Evolutionary conservation across 148 eudicot species (phyloP), one percentile per base, ranked within the genome.

Genomic region (Amaranthus hypochondriacus): DNA sequence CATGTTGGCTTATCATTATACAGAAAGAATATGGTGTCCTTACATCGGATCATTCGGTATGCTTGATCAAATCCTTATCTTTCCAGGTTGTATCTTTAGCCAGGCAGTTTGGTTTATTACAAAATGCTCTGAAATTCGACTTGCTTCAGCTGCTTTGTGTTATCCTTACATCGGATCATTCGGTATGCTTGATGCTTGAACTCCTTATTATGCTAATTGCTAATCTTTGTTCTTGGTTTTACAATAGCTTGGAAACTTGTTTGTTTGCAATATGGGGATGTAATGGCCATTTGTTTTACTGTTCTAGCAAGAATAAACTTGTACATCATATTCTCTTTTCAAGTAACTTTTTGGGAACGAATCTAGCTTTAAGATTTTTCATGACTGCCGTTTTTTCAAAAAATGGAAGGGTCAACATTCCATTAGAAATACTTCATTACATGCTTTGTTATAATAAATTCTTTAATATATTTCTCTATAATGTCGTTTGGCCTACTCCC

Each of bases 81-180:
- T 78, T 65, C 39, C 88, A 92, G 98, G 96, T 91, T 66, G 77
- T 80, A 47, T 67, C 74, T 51, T 72, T 88, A 72, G 85, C 90
- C 14, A 87, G 86, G 71, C 90, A 89, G 69, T 94, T 89, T 78
- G 96, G 88, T 51, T 44, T 88, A 70, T 75, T 85, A 80, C 98
- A 94, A 76, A 83, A 88, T 81, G 93, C 89, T 28, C 71, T 88
- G 74, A 94, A 94, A 73, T 94, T 94, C 81, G 97, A 94, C 74
- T 81, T 88, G 59, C 96, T 91, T 52, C 87, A 82, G 73, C 83
- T 91, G 71, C 85, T 94, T 43, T 82, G 87, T 62, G 73, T 85
- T 47, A 73, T 94, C 68, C 81, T 94, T 56, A 82, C 89, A 39
- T 87, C 89, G 39, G 77, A 76, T 65, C 75, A 84, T 80, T 84